Percentiles rank a stretch among this genome's conserved stretches.
These are phyloP conservation scores for Oehlia diaphana DNA, from an alignment of 192 early-diverging fungal species.

Conservation along the genomic window DNA sequence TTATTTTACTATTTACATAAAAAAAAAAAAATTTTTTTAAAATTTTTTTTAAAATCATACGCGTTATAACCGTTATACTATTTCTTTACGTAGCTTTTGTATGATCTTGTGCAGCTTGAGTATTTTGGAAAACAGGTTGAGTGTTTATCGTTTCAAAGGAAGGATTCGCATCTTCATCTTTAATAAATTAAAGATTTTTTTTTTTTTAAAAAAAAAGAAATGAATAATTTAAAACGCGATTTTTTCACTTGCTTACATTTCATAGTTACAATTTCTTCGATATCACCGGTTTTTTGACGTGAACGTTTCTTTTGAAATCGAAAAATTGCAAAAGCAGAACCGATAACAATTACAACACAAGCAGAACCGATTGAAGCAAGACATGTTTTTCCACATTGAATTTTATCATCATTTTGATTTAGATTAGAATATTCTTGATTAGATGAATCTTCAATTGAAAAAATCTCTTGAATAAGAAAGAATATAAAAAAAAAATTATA, in stretches of 20 bases:
- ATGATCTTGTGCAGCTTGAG: not conserved
- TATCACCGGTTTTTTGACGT: not conserved
- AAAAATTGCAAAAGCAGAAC: not conserved
- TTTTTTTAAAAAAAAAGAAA: too few relatives aligned
- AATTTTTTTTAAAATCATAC: not conserved
- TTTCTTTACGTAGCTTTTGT: too few relatives aligned
- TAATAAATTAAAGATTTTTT: not conserved
- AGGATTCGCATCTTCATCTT: not conserved
- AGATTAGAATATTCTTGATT: too few relatives aligned
- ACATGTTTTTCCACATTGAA: not conserved
- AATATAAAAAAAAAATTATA: not conserved
- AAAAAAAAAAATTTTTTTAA: not conserved
- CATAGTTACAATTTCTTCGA: not conserved
- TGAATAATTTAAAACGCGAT: too few relatives aligned
- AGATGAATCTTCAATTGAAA: not conserved
- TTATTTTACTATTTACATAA: not conserved
- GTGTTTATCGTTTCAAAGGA: not conserved
- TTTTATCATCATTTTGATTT: not conserved
- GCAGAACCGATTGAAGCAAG: not conserved
- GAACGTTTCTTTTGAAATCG: not conserved
- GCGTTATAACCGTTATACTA: too few relatives aligned
- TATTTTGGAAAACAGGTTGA: not conserved
- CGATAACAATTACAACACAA: not conserved
- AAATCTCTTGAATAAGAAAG: not conserved
- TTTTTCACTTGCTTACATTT: not conserved